Base-by-base conservation (phyloP, 2,329 filamentous ascomycete species). In the Rutstroemia sydowiana region DNA sequence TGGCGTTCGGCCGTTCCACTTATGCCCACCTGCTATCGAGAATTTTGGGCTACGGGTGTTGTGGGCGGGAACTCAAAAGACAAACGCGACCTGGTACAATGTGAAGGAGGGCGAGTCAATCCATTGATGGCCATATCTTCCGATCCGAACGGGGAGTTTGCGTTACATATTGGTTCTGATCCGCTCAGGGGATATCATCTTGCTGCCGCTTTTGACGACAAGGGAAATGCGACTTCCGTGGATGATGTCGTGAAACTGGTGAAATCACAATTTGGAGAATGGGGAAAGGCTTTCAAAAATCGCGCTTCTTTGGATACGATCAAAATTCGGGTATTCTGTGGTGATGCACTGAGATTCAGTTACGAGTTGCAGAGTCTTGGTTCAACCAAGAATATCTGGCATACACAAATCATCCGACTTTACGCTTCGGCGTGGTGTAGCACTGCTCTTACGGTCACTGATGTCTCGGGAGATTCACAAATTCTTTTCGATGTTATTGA, bases 291-390 rank as follows among this genome's bases (percentile, higher is more conserved):
- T 5, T 58, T 58, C 26, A 10, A 52, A 14, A 30, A 36, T 13
- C 28, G 26, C 8, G 18, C 36, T 21, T n/a, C 20, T 4, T 2
- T 40, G 2, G 18, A 51, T 7, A 10, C 32, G 18, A 49, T 48
- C 10, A 10, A 46, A 8, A 9, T 48, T 32, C 52, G 56, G 18
- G 40, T 58, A 20, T 56, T 44, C 31, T 43, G 46, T 14, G 56
- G 54, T 14, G 56, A 58, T 8, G 56, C 54, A 18, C 39, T 58
- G 41, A 30, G 36, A n/a, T 53, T 58, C 8, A 55, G 41, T 20
- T 43, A 58, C 39, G 36, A 44, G 21, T 43, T 58, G 4, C 50
- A 58, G 32, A 11, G 9, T 51, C 55, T 51, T 13, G 51, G 30
- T 9, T 41, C 3, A 16, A 3, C 18, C n/a, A n/a, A 1, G 31